Evolutionary conservation across 2,329 filamentous ascomycete species (phyloP).

Genomic region (Pseudogymnoascus sp.): DNA sequence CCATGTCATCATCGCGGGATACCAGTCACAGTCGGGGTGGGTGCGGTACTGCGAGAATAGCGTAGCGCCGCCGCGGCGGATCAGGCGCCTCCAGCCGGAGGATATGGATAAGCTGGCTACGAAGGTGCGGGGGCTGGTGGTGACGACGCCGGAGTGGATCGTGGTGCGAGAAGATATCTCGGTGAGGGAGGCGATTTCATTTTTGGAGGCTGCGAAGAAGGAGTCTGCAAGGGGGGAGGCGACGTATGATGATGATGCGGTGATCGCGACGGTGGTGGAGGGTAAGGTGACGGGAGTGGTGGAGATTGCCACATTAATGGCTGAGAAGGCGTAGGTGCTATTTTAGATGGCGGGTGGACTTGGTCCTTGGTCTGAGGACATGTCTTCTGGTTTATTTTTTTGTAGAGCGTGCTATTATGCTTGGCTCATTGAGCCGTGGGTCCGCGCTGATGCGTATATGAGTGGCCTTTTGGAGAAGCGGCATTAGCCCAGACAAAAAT

Average conservation of each 20-base stretch:
- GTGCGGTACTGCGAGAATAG: constrained; percentile 43
- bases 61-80: constrained; percentile 50
- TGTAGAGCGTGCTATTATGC: not conserved
- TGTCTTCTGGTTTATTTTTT: not conserved
- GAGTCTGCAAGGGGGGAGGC: constrained; percentile 26
- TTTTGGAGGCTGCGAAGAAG: constrained; percentile 37
- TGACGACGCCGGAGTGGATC: constrained; percentile 49
- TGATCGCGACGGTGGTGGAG: constrained; percentile 39
- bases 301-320: constrained; percentile 32
- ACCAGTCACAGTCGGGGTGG: constrained; percentile 57
- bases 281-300: constrained; percentile 41
- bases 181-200: constrained; percentile 44
- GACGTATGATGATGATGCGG: constrained; percentile 33
- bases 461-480: not conserved
- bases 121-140: constrained; percentile 38
- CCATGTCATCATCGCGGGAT: constrained; percentile 59
- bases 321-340: not conserved
- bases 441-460: not conserved
- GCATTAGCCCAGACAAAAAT: not conserved
- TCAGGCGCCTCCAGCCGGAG: constrained; percentile 44
- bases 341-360: not conserved
- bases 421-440: not conserved
- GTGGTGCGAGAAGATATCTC: constrained; percentile 47
- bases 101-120: constrained; percentile 37
- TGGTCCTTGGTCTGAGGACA: not conserved